Evolutionary conservation across 345 rosid species (phyloP), one percentile per base, ranked within the genome.

Genomic region (Sonneratia alba): DNA sequence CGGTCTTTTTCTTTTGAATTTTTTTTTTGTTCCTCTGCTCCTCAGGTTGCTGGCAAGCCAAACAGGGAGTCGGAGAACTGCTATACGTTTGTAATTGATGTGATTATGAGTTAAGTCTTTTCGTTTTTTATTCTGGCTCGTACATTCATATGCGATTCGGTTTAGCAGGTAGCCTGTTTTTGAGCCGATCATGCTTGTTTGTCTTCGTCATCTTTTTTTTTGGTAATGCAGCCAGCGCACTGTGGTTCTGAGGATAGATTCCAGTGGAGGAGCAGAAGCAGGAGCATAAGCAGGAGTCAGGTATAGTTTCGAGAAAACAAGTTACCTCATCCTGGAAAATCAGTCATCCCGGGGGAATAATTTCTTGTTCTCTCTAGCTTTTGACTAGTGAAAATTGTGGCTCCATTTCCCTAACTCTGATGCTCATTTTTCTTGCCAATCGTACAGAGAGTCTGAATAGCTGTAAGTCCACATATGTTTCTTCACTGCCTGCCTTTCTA

Each of bases 21-120:
- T 70, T 37, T 40, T 14, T 7, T 16, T 7, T 55, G 27, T 22
- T 47, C 32, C 37, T 34, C n/a, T 70, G 59, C 42, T 47, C 72
- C 22, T 69, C 72, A 32, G 38, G 13, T 24, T 27, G 49, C 62
- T 69, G 22, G 43, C 72, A 18, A 48, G 71, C 61, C 42, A 69
- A 27, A 69, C 22, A 7, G 40, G 51, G 72, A 53, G 40, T 69
- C 36, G 21, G 56, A 16, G 51, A 53, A 21, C 22, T 18, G n/a
- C 59, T 18, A 12, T 19, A 53, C 59, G 59, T 53, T 3, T 53
- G 59, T 53, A 53, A 53, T 53, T 19, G n/a, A 57, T 22, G 34
- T 3, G 63, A n/a, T 57, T 10, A 18, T n/a, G 63, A 12, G 34
- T 7, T n/a, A n/a, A 7, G 63, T 22, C 13, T n/a, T 57, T 7